Evolutionary conservation across 1,284 basidiomycete species (phyloP).

Genomic region (Amylostereum areolatum): DNA sequence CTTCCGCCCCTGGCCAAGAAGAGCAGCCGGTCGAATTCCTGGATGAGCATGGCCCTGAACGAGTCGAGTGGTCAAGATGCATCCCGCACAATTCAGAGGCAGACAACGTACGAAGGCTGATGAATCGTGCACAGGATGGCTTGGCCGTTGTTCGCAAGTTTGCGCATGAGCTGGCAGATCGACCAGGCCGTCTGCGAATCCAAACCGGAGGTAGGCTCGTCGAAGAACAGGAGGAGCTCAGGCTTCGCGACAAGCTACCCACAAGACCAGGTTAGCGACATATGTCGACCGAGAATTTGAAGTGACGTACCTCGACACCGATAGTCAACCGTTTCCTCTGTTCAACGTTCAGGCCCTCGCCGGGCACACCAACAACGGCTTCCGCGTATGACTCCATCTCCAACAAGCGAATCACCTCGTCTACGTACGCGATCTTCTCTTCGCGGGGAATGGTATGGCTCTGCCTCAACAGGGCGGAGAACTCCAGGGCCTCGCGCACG

Average conservation of each 20-base stretch:
- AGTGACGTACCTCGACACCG: too few species aligned
- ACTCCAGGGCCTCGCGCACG: conserved; percentile 84
- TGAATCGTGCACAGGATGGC: conserved; percentile 2
- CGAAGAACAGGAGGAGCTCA: conserved; percentile 72
- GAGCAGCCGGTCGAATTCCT: conserved; percentile 12
- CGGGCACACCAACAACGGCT: conserved; percentile 41
- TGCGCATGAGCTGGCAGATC: neutral
- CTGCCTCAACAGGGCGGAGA: conserved; percentile 87
- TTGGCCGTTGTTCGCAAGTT: conserved; percentile 1
- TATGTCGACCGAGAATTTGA: too few species aligned
- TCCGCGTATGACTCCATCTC: conserved; percentile 52
- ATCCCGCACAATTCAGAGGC: too few species aligned
- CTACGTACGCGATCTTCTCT: conserved; percentile 80
- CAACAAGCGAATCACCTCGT: conserved; percentile 64
- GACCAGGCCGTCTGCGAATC: conserved; percentile 80
- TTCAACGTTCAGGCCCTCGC: conserved; percentile 56
- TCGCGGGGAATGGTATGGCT: conserved; percentile 59
- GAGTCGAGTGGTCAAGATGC: too few species aligned
- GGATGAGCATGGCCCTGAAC: neutral
- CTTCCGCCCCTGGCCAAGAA: conserved; percentile 13
- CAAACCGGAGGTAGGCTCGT: conserved; percentile 41
- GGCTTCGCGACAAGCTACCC: conserved; percentile 79
- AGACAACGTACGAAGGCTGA: too few species aligned
- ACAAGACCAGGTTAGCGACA: too few species aligned
- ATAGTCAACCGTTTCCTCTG: conserved; percentile 84